These are phyloP conservation scores for Colletotrichum salicis DNA, from an alignment of 2,329 filamentous ascomycete species.

Conservation along the genomic window DNA sequence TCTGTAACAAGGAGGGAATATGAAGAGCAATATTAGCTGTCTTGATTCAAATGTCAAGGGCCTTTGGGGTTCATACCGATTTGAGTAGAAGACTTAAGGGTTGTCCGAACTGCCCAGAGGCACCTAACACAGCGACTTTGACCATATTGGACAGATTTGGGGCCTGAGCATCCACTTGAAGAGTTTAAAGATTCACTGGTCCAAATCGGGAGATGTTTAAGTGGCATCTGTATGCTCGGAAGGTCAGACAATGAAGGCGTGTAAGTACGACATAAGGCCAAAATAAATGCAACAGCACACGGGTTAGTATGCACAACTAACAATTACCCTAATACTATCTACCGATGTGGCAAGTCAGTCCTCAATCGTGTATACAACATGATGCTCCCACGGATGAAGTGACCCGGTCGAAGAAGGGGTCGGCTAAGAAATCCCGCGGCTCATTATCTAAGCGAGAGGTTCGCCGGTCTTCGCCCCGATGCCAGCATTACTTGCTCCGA, in stretches of 20 bases:
- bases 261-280: no score
- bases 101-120: constrained; percentile 25
- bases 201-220: no score
- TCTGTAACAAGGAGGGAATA: background rate
- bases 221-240: no score
- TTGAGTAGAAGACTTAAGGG: constrained; percentile 26
- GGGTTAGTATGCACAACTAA: no score
- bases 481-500: background rate
- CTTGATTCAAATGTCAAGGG: no score
- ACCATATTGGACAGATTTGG: background rate
- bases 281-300: no score
- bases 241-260: no score
- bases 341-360: no score
- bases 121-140: constrained; percentile 21
- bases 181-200: no score
- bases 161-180: no score
- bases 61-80: background rate
- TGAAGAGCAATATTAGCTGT: background rate
- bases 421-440: constrained; percentile 11
- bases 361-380: no score
- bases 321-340: no score
- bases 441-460: constrained; percentile 13
- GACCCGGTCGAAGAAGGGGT: constrained; percentile 30
- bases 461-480: background rate
- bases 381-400: background rate